A percentile compares a stretch with the other conserved stretches of the same genome.
These are phyloP conservation scores for Boletus speciosus DNA, from an alignment of 768 basidiomycete genomes.

Conservation along the genomic window DNA sequence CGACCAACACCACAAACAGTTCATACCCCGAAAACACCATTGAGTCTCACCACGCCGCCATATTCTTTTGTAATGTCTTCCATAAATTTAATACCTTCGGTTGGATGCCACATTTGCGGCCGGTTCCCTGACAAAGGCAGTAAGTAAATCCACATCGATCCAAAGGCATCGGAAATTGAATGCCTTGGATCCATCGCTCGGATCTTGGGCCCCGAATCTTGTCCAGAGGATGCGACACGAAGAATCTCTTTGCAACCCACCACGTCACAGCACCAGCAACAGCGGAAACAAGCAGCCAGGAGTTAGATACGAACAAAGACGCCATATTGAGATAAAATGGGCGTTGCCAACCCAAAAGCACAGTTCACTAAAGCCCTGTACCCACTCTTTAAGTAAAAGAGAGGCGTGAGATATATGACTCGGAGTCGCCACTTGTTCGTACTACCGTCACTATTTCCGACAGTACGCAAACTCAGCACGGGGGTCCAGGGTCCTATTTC, in stretches of 20 bases:
- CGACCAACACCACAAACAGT: not conserved
- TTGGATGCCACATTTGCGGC: conserved; percentile 1
- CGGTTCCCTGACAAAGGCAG: not conserved
- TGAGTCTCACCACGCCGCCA: not conserved
- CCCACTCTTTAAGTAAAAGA: not conserved
- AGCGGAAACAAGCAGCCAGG: not conserved
- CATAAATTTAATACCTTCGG: not conserved
- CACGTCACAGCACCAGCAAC: not conserved
- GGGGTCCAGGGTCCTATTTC: too few species aligned
- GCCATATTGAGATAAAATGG: not conserved
- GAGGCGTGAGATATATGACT: not conserved
- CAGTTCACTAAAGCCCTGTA: not conserved
- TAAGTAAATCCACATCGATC: not conserved
- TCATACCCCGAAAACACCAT: not conserved
- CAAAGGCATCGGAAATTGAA: too few species aligned
- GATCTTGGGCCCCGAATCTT: not conserved
- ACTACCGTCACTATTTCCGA: too few species aligned
- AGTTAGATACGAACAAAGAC: not conserved
- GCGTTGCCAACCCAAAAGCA: not conserved
- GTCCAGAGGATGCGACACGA: not conserved
- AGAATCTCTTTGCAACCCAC: not conserved
- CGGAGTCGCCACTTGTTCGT: too few species aligned
- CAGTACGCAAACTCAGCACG: too few species aligned
- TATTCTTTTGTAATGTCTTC: not conserved
- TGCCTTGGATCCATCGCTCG: conserved; percentile 1